Evolutionary conservation across 257 asterid species (phyloP), one percentile per base, ranked within the genome.

Genomic region (Plantago major): DNA sequence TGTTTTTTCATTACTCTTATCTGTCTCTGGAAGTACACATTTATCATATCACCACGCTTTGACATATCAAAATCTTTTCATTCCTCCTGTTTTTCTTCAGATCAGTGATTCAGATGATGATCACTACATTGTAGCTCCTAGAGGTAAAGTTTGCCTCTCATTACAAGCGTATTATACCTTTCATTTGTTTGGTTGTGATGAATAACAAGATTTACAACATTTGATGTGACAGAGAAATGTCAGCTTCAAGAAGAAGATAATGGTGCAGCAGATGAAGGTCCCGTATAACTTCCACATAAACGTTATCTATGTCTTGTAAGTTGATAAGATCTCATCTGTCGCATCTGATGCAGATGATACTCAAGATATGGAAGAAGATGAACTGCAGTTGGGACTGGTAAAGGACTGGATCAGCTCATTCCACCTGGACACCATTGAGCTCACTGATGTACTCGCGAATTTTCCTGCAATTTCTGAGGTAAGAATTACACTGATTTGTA

Each of bases 401-500:
- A 89, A 79, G 86, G 90, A 86, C 44, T 89, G 99, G 99, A 79
- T 92, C 70, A 71, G 64, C 66, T 64, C 88, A 17, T 66, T 83
- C 72, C 96, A 89, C 75, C 91, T 81, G 55, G 86, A 76, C 56
- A 81, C 75, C 12, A 65, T 92, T 71, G 89, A 83, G 57, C 78
- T 89, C 64, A 81, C 84, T 18, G 88, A 82, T 49, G 76, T 81
- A 71, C 83, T 92, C 77, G 79, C 95, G 66, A 80, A 74, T 69
- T 92, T 92, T 73, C 88, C 95, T 13, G 95, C 87, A 72, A 80
- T 89, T 73, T 86, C 99, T 18, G 82, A 73, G 80, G 95, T 91
- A 81, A 76, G 80, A 64, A 58, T 15, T 16, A 6, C 11, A 6
- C 62, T 33, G 49, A 46, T 64, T 52, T 58, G 30, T 57, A 19